Evolutionary conservation across 192 early-diverging fungal species (phyloP).

Genomic region (Rhizoclosmatium sp.): DNA sequence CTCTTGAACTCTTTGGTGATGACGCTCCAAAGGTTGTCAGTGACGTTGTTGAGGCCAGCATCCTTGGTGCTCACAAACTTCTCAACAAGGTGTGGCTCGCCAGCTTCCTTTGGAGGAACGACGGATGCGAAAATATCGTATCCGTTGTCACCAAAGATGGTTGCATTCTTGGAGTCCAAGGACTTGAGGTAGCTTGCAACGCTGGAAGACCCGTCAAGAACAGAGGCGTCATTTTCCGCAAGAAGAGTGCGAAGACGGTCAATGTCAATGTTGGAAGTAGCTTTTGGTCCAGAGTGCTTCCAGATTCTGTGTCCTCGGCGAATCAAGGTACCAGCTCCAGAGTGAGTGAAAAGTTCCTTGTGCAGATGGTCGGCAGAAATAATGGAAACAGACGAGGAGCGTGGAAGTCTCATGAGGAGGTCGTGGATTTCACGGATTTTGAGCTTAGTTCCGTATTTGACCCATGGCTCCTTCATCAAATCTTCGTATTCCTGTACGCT

Average conservation of each 20-base stretch:
- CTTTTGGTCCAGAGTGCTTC: slow-evolving; percentile 66
- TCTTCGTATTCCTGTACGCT: slow-evolving; percentile 87
- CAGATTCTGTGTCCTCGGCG: slow-evolving; percentile 93
- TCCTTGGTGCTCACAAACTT: slow-evolving; percentile 89
- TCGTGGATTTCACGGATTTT: slow-evolving; percentile 99
- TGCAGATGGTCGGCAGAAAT: slow-evolving; percentile 98
- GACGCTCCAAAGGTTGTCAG: slow-evolving; percentile 93
- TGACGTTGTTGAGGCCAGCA: slow-evolving; percentile 92
- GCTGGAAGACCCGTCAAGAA: slow-evolving; percentile 69
- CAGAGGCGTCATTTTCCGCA: slow-evolving; percentile 74
- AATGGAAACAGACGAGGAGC: slow-evolving; percentile 98
- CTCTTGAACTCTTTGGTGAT: slow-evolving; percentile 83
- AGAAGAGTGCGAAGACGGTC: slow-evolving; percentile 84
- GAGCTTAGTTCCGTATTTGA: slow-evolving; percentile 96
- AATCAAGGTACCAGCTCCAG: slow-evolving; percentile 96
- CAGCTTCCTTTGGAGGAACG: slow-evolving; percentile 38
- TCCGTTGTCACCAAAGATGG: slow-evolving; percentile 92
- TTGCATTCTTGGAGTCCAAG: slow-evolving; percentile 69
- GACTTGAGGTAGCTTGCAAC: slow-evolving; percentile 79
- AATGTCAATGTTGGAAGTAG: slow-evolving; percentile 70
- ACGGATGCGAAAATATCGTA: slow-evolving; percentile 93
- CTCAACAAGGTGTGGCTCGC: slow-evolving; percentile 77
- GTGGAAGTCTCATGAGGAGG: slow-evolving; percentile 92
- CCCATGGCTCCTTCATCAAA: slow-evolving; percentile 94
- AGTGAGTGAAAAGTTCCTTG: slow-evolving; percentile 99